These are phyloP conservation scores for Podospora australis DNA, from an alignment of 495 filamentous ascomycete genomes.

Conservation along the genomic window DNA sequence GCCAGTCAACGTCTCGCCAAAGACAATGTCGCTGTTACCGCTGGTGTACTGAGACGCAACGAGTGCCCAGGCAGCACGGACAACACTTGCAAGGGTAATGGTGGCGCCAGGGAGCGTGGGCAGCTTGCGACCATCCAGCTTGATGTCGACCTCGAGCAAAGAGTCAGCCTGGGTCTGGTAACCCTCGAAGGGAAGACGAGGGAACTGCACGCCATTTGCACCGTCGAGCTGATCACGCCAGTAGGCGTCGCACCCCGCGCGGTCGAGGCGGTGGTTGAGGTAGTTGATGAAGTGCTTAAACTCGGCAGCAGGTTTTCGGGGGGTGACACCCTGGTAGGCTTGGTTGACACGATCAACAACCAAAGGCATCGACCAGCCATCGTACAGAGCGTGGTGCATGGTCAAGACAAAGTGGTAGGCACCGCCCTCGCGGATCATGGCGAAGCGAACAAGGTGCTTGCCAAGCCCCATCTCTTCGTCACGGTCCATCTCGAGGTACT, in stretches of 20 bases:
- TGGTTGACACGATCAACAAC: constrained; percentile 10
- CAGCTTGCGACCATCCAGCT: not conserved
- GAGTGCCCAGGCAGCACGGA: constrained; percentile 41
- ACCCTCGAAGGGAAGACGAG: constrained; percentile 15
- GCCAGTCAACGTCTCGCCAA: constrained; percentile 38
- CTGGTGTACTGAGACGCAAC: constrained; percentile 32
- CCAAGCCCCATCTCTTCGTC: constrained; percentile 15
- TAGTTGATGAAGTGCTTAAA: constrained; percentile 33
- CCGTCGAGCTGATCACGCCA: constrained; percentile 11
- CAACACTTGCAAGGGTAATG: constrained; percentile 23
- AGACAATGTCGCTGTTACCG: constrained; percentile 35
- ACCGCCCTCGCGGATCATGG: constrained; percentile 12
- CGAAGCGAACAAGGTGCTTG: constrained; percentile 18
- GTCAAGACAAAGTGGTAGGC: constrained; percentile 29
- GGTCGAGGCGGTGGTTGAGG: constrained; percentile 18
- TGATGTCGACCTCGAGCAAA: constrained; percentile 7
- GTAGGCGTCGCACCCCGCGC: constrained; percentile 5
- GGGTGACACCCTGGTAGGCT: not conserved
- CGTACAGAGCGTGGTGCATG: constrained; percentile 58
- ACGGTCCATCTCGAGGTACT: constrained; percentile 35
- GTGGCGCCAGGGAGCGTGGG: constrained; percentile 5
- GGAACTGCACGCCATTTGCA: constrained; percentile 17
- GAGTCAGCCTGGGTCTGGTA: constrained; percentile 6
- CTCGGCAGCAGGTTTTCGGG: not conserved
- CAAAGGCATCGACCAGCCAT: constrained; percentile 53